Percentiles rank a stretch among this genome's conserved stretches.
phyloP scores from a whole-genome alignment of 2,329 filamentous ascomycete species.

The Sclerotiophoma versabilis region DNA sequence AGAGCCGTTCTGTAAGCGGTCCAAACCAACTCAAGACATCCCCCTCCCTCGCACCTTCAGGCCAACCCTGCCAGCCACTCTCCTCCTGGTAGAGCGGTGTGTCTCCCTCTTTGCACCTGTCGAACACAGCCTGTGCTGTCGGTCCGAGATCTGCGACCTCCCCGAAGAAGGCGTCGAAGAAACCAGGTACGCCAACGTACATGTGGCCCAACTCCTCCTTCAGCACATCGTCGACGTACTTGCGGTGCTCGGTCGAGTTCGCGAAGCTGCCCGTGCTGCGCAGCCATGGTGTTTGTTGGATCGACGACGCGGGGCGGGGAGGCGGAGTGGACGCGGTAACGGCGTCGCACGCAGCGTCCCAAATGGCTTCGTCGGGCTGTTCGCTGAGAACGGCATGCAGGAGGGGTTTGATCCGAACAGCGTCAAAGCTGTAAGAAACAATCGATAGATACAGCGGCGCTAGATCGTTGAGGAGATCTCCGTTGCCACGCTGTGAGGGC shows the following conservation, averaged over 20 bases:
- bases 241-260: constrained; percentile 11
- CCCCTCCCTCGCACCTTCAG: constrained; percentile 26
- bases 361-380: too few species aligned
- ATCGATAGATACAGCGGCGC: too few species aligned
- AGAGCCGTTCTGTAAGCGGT: constrained; percentile 24
- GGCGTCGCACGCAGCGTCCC: too few species aligned
- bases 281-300: constrained; percentile 39
- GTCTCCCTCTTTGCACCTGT: constrained; percentile 49
- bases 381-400: too few species aligned
- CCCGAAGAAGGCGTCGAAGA: background rate
- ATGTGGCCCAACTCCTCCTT: too few species aligned
- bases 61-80: constrained; percentile 31
- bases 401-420: too few species aligned
- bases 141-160: background rate
- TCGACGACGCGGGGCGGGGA: constrained; percentile 29
- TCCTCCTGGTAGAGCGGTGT: constrained; percentile 28
- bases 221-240: constrained; percentile 10
- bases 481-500: too few species aligned
- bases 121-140: constrained; percentile 36
- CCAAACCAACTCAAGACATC: constrained; percentile 33
- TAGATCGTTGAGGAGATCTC: too few species aligned
- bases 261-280: constrained; percentile 20
- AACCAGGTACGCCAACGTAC: too few species aligned
- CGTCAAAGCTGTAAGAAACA: too few species aligned
- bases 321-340: constrained; percentile 48